These are phyloP conservation scores for Penstemon davidsonii DNA, from an alignment of 257 asterid genomes.

Conservation along the genomic window DNA sequence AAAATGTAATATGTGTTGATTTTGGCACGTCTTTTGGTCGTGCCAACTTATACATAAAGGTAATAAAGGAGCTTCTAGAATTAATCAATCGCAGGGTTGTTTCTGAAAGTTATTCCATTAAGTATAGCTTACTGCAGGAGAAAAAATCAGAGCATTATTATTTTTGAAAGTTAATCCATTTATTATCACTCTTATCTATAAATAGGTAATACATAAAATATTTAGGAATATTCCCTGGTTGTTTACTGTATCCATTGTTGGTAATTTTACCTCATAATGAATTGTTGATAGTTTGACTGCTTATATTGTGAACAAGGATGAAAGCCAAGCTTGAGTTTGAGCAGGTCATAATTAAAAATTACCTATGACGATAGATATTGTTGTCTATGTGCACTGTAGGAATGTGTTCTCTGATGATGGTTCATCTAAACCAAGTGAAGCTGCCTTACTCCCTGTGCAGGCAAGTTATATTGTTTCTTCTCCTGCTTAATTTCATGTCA, in stretches of 20 bases:
- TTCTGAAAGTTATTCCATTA: background rate
- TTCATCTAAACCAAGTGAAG: slow-evolving; percentile 54
- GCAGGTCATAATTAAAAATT: slow-evolving; percentile 2
- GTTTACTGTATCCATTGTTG: background rate
- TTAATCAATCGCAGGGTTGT: no score
- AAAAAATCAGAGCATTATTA: slow-evolving; percentile 7
- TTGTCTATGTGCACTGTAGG: slow-evolving; percentile 43
- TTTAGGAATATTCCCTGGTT: slow-evolving; percentile 8
- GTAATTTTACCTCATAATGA: slow-evolving; percentile 9
- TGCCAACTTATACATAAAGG: slow-evolving; percentile 12
- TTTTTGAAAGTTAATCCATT: slow-evolving; percentile 14
- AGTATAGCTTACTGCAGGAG: background rate
- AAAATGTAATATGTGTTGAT: slow-evolving; percentile 19
- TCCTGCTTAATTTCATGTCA: slow-evolving; percentile 20
- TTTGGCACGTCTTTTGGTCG: slow-evolving; percentile 25
- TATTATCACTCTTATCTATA: slow-evolving; percentile 5
- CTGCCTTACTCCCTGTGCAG: slow-evolving; percentile 77
- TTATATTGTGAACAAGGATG: slow-evolving; percentile 10
- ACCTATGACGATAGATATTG: slow-evolving; percentile 16
- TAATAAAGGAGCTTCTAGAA: slow-evolving; percentile 1
- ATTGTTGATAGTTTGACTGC: slow-evolving; percentile 21
- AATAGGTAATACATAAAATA: background rate
- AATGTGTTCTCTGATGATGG: slow-evolving; percentile 87
- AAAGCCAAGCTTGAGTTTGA: slow-evolving; percentile 11
- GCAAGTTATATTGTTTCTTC: slow-evolving; percentile 42